phyloP scores from a whole-genome alignment of 129 eudicot genomes.

The Sambucus nigra region DNA sequence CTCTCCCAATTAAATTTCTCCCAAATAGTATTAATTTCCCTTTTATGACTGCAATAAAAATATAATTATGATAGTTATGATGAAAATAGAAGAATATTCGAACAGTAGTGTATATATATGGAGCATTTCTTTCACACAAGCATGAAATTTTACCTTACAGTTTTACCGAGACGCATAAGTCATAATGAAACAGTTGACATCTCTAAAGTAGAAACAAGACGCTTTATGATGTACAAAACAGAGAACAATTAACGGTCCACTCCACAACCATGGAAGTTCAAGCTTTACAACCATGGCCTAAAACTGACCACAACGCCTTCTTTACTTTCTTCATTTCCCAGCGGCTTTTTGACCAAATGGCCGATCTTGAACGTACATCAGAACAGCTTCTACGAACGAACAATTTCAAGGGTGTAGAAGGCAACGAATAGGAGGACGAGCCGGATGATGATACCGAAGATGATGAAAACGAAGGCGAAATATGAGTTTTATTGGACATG shows the following conservation, averaged over 20 bases:
- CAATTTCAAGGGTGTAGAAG: conserved; percentile 24
- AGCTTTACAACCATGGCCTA: conserved; percentile 23
- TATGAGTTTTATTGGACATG: conserved; percentile 15
- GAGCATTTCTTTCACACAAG: neutral
- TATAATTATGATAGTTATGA: neutral
- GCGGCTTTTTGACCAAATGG: neutral
- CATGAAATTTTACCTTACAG: too few species aligned
- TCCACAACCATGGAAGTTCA: conserved; percentile 12
- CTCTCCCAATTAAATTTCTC: too few species aligned
- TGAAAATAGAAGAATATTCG: neutral
- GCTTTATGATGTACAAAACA: too few species aligned
- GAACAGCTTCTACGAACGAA: neutral
- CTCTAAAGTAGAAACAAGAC: too few species aligned
- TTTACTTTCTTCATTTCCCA: conserved; percentile 31
- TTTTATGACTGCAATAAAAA: too few species aligned
- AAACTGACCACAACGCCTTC: conserved; percentile 34
- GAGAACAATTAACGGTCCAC: too few species aligned
- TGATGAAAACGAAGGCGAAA: conserved; percentile 25
- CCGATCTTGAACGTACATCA: conserved; percentile 13
- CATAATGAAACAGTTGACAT: too few species aligned
- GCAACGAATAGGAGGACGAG: conserved; percentile 23
- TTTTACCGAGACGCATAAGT: too few species aligned
- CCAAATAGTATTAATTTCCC: too few species aligned
- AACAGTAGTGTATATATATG: too few species aligned
- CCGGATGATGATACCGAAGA: conserved; percentile 24